Percentiles rank a stretch among this genome's conserved stretches.
These are phyloP conservation scores for Pisolithus thermaeus DNA, from an alignment of 1,284 basidiomycete genomes.

Conservation along the genomic window DNA sequence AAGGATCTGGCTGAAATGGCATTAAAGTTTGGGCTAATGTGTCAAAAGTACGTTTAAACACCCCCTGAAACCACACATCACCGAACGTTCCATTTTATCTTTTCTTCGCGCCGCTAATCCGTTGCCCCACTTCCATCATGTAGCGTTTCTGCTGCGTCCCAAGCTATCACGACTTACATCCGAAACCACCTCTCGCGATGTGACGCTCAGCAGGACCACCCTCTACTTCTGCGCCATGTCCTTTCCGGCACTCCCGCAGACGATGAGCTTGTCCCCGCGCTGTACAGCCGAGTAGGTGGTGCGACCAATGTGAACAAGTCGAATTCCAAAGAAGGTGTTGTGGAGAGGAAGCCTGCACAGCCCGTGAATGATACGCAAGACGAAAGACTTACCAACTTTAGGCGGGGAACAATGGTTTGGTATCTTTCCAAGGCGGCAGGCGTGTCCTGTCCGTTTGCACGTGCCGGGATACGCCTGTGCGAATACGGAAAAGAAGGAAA, in stretches of 20 bases:
- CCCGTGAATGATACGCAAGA: conserved; percentile 13
- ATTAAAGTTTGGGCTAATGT: conserved; percentile 55
- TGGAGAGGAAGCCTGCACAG: conserved; percentile 10
- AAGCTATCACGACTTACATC: conserved; percentile 75
- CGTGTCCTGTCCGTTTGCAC: conserved; percentile 65
- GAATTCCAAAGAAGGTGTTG: conserved; percentile 11
- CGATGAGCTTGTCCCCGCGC: conserved; percentile 65
- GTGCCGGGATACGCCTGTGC: conserved; percentile 62
- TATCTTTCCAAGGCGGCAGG: conserved; percentile 70
- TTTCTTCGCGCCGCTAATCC: conserved; percentile 14
- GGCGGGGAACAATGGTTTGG: conserved; percentile 72
- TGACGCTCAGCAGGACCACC: conserved; percentile 62
- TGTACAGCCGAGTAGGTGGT: conserved; percentile 64
- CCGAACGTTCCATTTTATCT: conserved; percentile 4
- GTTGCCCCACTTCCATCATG: conserved; percentile 7
- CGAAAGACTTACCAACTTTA: conserved; percentile 63
- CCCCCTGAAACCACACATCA: conserved; percentile 5
- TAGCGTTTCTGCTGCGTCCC: conserved; percentile 68
- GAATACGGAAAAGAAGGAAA: conserved; percentile 55
- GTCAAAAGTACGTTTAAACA: conserved; percentile 57
- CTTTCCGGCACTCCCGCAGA: conserved; percentile 65
- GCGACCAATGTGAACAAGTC: conserved; percentile 44
- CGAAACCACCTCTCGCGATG: conserved; percentile 66
- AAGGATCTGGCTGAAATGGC: conserved; percentile 73
- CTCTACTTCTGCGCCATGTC: conserved; percentile 63